Conservation (phyloP, 1,284 basidiomycete genomes). For the Marasmius tenuissimus region DNA sequence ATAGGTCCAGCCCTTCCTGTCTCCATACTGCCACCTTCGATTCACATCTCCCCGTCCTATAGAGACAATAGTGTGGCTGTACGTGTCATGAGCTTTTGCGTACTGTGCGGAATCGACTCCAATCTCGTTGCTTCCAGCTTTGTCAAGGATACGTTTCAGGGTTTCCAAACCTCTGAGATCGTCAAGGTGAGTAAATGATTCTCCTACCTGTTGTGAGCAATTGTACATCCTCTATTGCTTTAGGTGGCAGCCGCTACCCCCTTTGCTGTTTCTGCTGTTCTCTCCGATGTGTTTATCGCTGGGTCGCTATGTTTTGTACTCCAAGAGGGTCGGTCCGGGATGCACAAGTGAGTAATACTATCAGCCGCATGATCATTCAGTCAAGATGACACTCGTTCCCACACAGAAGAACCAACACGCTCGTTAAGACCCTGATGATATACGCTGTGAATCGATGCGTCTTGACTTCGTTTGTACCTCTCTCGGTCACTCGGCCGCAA, state of each 20-base stretch:
- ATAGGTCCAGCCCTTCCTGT: constrained; percentile 33
- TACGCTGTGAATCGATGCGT: constrained; percentile 41
- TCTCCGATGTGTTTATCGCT: constrained; percentile 38
- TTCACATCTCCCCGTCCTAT: no score
- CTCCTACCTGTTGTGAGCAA: neutral
- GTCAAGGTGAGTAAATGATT: constrained; percentile 26
- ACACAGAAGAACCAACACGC: constrained; percentile 28
- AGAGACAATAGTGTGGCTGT: constrained; percentile 37
- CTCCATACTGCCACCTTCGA: constrained; percentile 2
- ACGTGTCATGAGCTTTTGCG: constrained; percentile 4
- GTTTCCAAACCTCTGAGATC: constrained; percentile 23
- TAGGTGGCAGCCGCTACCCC: constrained; percentile 38
- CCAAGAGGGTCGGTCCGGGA: constrained; percentile 31
- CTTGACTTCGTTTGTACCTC: constrained; percentile 32
- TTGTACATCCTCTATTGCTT: neutral
- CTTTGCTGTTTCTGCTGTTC: constrained; percentile 36
- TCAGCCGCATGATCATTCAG: neutral
- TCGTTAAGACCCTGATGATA: constrained; percentile 34
- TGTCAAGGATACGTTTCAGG: constrained; percentile 33
- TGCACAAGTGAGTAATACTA: constrained; percentile 23
- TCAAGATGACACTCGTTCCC: neutral
- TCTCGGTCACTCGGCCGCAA: neutral
- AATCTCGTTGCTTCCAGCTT: constrained; percentile 25
- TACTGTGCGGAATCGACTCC: neutral
- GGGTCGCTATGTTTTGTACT: constrained; percentile 34